phyloP scores from a whole-genome alignment of 768 basidiomycete genomes.

The Steccherinum ochraceum region DNA sequence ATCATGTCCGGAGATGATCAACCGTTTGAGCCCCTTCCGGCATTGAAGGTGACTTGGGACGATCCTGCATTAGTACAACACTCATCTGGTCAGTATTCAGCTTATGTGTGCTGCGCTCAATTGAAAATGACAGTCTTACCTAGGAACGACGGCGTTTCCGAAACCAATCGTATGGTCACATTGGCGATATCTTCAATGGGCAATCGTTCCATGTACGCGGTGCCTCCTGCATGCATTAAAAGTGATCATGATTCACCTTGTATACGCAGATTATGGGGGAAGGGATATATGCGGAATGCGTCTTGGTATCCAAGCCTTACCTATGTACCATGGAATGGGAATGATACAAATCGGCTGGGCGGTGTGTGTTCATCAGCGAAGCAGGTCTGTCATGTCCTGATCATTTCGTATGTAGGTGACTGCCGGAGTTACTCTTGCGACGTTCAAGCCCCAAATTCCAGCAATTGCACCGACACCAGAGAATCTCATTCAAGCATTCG shows the following conservation, averaged over 20 bases:
- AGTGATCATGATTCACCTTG: not conserved
- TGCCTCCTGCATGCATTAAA: constrained; percentile 1
- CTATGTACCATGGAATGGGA: constrained; percentile 26
- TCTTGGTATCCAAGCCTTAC: constrained; percentile 16
- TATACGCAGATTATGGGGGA: constrained; percentile 19
- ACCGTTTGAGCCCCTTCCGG: not conserved
- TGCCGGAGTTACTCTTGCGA: constrained; percentile 18
- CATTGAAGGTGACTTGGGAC: not conserved
- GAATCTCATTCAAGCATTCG: constrained; percentile 14
- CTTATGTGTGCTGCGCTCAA: not conserved
- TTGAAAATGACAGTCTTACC: too few species aligned
- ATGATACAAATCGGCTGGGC: constrained; percentile 18
- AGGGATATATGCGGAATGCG: constrained; percentile 18
- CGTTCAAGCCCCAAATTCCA: constrained; percentile 19
- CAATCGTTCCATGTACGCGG: constrained; percentile 7
- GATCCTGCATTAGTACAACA: constrained; percentile 7
- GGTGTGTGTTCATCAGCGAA: constrained; percentile 10
- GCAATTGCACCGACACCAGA: constrained; percentile 21
- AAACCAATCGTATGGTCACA: constrained; percentile 14
- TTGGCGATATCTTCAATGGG: constrained; percentile 1
- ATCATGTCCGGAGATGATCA: not conserved
- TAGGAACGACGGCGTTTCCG: constrained; percentile 11
- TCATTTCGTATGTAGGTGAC: constrained; percentile 10
- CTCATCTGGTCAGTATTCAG: constrained; percentile 14
- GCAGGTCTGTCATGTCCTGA: not conserved